Base-by-base conservation (phyloP, 148 eudicot genomes). In the Fagopyrum tataricum region DNA sequence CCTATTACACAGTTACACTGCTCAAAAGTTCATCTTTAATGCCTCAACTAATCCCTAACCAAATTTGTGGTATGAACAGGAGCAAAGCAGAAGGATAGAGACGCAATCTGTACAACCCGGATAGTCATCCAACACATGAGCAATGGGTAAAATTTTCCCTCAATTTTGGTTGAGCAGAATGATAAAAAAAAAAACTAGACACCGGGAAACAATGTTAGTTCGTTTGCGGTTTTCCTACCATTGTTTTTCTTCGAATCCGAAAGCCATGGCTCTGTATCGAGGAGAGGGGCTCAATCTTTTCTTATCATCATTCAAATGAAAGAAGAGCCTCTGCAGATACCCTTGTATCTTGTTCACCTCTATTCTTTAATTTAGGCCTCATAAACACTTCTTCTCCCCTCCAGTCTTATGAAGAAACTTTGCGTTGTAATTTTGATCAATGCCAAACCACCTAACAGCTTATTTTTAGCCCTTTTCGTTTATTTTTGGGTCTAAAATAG, bases 71-170 rank as follows among this genome's bases (percentile, higher is more conserved):
- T 64, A 9, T 70, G 31, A 44, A 70, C 72, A 70, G 72, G 72
- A 70, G 48, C 72, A 70, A 18, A 70, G 44, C 72, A 20, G 26
- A 51, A n/a, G 26, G 72, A n/a, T 46, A n/a, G 72, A 70, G 72
- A 70, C 37, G 24, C 72, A 70, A 70, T 42, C 72, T 70, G 51
- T 46, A 70, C 51, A 70, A 20, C 52, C 72, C 31, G 52, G 72
- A 46, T 70, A 46, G 39, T 66, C 26, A 44, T 5, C 49, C 44
- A 18, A 37, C 69, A 5, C 37, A 20, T 44, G 13, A 9, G 39
- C 52, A 43, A 70, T 21, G 52, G 72, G 48, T 15, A 15, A 44
- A 70, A 18, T 43, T 46, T 70, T 2, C 72, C 44, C 52, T 44
- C 72, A 70, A 70, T 70, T 70, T 70, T 70, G 72, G 48, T 68